phyloP scores from a whole-genome alignment of 2,329 filamentous ascomycete genomes.

The Aureobasidium lini region DNA sequence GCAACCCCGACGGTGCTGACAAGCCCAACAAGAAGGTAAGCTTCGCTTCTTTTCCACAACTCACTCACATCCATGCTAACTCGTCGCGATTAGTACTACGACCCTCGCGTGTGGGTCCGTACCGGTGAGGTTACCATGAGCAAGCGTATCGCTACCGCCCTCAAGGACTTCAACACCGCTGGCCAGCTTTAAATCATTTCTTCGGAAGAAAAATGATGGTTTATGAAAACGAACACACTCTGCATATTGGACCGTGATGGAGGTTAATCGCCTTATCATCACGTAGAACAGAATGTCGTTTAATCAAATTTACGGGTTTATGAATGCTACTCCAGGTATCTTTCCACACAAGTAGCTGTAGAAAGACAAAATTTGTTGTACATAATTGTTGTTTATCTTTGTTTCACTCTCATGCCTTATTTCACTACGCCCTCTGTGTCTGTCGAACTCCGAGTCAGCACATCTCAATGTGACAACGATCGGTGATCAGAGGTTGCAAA shows the following conservation, averaged over 20 bases:
- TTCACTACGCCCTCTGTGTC: neutral
- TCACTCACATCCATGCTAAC: constrained; percentile 1
- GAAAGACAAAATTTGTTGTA: constrained; percentile 12
- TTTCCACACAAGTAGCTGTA: neutral
- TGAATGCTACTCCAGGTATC: constrained; percentile 9
- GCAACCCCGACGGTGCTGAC: constrained; percentile 90
- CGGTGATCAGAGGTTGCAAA: neutral
- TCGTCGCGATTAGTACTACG: constrained; percentile 33
- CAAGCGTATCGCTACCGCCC: constrained; percentile 67
- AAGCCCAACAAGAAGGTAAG: constrained; percentile 94
- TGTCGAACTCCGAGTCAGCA: neutral
- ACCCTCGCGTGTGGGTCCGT: constrained; percentile 89
- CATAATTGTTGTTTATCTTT: neutral
- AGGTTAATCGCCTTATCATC: constrained; percentile 12
- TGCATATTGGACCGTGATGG: constrained; percentile 1
- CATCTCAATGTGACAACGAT: neutral
- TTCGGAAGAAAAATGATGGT: neutral
- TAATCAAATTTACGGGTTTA: constrained; percentile 4
- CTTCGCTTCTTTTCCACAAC: neutral
- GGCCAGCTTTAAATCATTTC: constrained; percentile 55
- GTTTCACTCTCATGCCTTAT: neutral
- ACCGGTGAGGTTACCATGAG: constrained; percentile 97
- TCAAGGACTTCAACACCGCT: constrained; percentile 86
- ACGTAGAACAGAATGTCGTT: neutral
- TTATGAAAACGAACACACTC: neutral